These are phyloP conservation scores for Microdochium nivale DNA, from an alignment of 2,329 filamentous ascomycete species.

Conservation along the genomic window DNA sequence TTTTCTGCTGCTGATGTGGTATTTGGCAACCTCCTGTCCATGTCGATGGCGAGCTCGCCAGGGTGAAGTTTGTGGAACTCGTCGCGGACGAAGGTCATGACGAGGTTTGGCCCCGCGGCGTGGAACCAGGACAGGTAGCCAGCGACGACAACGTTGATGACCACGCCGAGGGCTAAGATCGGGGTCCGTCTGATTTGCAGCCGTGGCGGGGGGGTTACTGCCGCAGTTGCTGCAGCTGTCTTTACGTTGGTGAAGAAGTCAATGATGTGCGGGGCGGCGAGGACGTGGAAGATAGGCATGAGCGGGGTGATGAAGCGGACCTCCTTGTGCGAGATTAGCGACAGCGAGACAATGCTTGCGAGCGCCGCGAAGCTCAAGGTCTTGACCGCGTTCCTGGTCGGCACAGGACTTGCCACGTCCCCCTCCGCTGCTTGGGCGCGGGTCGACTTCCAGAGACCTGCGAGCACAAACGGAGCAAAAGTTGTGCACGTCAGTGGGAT, in stretches of 20 bases:
- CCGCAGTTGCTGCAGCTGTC: constrained; percentile 14
- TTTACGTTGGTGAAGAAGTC: constrained; percentile 50
- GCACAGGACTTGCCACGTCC: constrained; percentile 20
- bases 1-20: constrained; percentile 3
- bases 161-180: constrained; percentile 49
- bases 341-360: constrained; percentile 55
- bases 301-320: constrained; percentile 94
- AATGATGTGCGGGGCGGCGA: constrained; percentile 61
- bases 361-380: constrained; percentile 51
- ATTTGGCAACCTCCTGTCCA: constrained; percentile 13
- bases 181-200: constrained; percentile 39
- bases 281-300: constrained; percentile 74
- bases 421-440: not conserved
- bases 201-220: constrained; percentile 14
- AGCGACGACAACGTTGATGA: constrained; percentile 62
- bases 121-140: constrained; percentile 69
- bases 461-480: constrained; percentile 65
- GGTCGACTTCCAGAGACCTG: constrained; percentile 50
- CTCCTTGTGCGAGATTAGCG: constrained; percentile 87
- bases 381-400: constrained; percentile 34
- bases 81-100: constrained; percentile 66
- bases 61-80: constrained; percentile 57
- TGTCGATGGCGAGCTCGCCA: constrained; percentile 19
- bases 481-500: constrained; percentile 81
- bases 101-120: constrained; percentile 68